Evolutionary conservation across 2,329 filamentous ascomycete species (phyloP), one percentile per base, ranked within the genome.

Genomic region (Cryphonectria radicalis): DNA sequence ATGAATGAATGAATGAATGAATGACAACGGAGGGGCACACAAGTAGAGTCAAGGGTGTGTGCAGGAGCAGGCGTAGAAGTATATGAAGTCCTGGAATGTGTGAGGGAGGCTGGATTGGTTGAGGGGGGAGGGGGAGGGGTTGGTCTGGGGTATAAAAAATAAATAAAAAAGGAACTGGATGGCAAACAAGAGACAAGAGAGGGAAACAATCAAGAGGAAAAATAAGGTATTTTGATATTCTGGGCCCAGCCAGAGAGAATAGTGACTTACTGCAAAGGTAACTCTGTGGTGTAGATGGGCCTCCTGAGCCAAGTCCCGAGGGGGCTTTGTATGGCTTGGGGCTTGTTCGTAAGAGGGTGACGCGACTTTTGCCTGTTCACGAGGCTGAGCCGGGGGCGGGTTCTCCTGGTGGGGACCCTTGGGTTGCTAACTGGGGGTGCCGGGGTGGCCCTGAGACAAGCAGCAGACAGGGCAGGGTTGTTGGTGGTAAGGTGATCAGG

Each of bases 341-440:
- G 66, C 71, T 73, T 69, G 46, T 66, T 73, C 71, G 71, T 73
- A 67, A 69, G 62, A 65, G 55, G 67, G 62, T 73, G 71, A 73
- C 71, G 71, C 71, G 69, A 73, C 66, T 11, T 73, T 73, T 65
- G 59, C 55, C 63, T 67, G 71, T 55, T 63, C 71, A 73, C 71
- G 71, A 73, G 71, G 71, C 71, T 73, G 71, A 73, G 71, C 67
- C 60, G 67, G 42, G 63, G 66, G 64, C 63, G 71, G 57, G 71
- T 50, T 50, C 6, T 50, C 4, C 37, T 50, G 66, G 63, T 63
- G 40, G 68, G 67, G 66, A 60, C 62, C 65, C 57, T 37, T 25
- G 63, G 68, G 68, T 28, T 68, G 66, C 66, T 60, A 28, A 11
- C 37, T 37, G 53, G 55, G 68, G 60, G 53, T 59, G 43, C 60